Conservation (phyloP, 1,284 basidiomycete species). For the Cryptococcus floricola region DNA sequence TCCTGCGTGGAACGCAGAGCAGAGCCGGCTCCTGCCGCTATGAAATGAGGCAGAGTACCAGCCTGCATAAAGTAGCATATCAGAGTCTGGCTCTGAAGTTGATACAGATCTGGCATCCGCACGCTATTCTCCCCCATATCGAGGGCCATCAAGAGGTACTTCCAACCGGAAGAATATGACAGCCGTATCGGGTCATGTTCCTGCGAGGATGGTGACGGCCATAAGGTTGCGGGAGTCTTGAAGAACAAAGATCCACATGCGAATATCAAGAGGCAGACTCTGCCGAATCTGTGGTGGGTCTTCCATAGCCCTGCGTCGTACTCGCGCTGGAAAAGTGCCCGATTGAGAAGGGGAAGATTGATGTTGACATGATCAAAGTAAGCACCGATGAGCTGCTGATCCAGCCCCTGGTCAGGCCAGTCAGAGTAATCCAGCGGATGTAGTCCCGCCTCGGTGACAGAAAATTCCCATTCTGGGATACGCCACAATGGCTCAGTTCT, state of each 20-base stretch:
- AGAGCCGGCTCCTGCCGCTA: constrained; percentile 67
- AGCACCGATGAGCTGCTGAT: constrained; percentile 59
- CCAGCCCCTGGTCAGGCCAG: constrained; percentile 56
- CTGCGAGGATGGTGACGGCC: constrained; percentile 30
- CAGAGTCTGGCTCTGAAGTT: constrained; percentile 62
- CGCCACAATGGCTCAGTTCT: constrained; percentile 45
- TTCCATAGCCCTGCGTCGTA: constrained; percentile 59
- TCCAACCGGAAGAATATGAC: constrained; percentile 65
- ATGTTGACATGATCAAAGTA: constrained; percentile 65
- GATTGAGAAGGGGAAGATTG: constrained; percentile 68
- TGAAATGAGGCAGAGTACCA: constrained; percentile 63
- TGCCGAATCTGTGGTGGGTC: constrained; percentile 61
- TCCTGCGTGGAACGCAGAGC: constrained; percentile 61
- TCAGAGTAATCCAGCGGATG: constrained; percentile 34
- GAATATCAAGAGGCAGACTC: constrained; percentile 67
- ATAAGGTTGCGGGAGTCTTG: constrained; percentile 31
- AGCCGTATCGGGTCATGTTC: constrained; percentile 39
- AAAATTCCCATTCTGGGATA: constrained; percentile 47
- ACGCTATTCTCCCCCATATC: constrained; percentile 56
- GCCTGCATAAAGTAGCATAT: constrained; percentile 53
- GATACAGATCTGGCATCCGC: constrained; percentile 61
- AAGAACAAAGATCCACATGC: constrained; percentile 67
- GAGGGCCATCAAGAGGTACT: constrained; percentile 64
- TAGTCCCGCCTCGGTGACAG: constrained; percentile 39
- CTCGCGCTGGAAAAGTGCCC: constrained; percentile 65